Evolutionary conservation across 768 basidiomycete species (phyloP).

Genomic region (Tulasnella sp.): DNA sequence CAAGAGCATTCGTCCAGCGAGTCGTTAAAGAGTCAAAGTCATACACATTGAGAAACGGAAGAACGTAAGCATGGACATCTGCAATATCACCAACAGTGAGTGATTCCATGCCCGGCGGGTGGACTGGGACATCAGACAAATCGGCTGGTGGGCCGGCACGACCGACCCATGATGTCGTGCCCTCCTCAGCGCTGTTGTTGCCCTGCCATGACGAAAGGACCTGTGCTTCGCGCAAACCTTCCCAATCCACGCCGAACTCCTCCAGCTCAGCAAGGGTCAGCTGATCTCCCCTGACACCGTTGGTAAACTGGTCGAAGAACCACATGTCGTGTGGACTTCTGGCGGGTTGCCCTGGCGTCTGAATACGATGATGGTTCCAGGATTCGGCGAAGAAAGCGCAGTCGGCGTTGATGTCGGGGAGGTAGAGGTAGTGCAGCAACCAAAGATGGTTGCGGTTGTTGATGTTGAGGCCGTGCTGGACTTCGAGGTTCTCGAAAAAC

Average conservation of each 20-base stretch:
- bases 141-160: not conserved
- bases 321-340: constrained; percentile 26
- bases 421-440: constrained; percentile 30
- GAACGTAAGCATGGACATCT: not conserved
- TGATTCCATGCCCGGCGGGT: not conserved
- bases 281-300: constrained; percentile 17
- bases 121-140: not conserved
- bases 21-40: not conserved
- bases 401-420: constrained; percentile 25
- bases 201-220: not conserved
- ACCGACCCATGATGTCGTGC: not conserved
- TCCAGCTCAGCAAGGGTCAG: constrained; percentile 1
- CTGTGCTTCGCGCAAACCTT: not conserved
- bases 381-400: constrained; percentile 12
- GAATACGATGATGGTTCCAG: constrained; percentile 27
- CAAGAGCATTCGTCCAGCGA: not conserved
- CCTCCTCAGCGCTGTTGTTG: not conserved
- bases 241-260: constrained; percentile 4
- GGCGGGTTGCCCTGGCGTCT: constrained; percentile 23
- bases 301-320: constrained; percentile 24
- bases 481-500: constrained; percentile 26
- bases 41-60: not conserved
- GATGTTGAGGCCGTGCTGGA: constrained; percentile 25
- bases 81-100: not conserved
- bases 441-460: constrained; percentile 27